Conservation (phyloP, 164 flowering plant genomes). For the Vitis labrusca region DNA sequence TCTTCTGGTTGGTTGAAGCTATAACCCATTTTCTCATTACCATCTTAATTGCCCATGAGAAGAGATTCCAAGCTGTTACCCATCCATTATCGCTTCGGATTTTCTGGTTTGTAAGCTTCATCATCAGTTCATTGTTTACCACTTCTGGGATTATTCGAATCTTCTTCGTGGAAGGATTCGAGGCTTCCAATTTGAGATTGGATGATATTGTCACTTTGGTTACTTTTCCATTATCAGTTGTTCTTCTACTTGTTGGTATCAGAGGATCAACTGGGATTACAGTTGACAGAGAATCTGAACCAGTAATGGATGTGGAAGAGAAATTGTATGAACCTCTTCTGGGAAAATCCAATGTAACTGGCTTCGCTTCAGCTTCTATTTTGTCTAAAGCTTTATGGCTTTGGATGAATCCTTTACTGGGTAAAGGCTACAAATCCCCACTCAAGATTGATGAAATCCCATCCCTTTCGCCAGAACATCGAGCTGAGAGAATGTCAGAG, state of each 20-base stretch:
- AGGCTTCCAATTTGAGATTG: slow-evolving; percentile 28
- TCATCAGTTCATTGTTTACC: slow-evolving; percentile 39
- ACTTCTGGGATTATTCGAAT: slow-evolving; percentile 50
- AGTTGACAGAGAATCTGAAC: slow-evolving; percentile 19
- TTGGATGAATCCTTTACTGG: slow-evolving; percentile 87
- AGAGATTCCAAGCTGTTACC: slow-evolving; percentile 51
- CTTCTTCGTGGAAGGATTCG: slow-evolving; percentile 13
- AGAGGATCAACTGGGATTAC: slow-evolving; percentile 71
- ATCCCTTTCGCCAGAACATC: slow-evolving; percentile 66
- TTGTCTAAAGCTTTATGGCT: slow-evolving; percentile 66
- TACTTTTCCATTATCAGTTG: slow-evolving; percentile 40
- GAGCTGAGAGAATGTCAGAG: slow-evolving; percentile 66
- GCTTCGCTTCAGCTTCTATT: slow-evolving; percentile 65
- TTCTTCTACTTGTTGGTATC: slow-evolving; percentile 49
- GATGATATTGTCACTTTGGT: slow-evolving; percentile 56
- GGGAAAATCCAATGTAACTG: slow-evolving; percentile 42
- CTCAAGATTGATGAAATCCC: slow-evolving; percentile 75
- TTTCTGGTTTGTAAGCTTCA: slow-evolving; percentile 61
- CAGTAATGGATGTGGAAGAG: slow-evolving; percentile 21
- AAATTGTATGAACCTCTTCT: slow-evolving; percentile 37
- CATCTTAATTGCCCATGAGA: slow-evolving; percentile 64
- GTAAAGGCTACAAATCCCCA: slow-evolving; percentile 71
- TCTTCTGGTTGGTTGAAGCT: slow-evolving; percentile 64
- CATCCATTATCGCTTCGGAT: slow-evolving; percentile 72
- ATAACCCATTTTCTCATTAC: slow-evolving; percentile 46